Conservation (phyloP, 768 basidiomycete genomes). For the Hygrocybe coccinea region DNA sequence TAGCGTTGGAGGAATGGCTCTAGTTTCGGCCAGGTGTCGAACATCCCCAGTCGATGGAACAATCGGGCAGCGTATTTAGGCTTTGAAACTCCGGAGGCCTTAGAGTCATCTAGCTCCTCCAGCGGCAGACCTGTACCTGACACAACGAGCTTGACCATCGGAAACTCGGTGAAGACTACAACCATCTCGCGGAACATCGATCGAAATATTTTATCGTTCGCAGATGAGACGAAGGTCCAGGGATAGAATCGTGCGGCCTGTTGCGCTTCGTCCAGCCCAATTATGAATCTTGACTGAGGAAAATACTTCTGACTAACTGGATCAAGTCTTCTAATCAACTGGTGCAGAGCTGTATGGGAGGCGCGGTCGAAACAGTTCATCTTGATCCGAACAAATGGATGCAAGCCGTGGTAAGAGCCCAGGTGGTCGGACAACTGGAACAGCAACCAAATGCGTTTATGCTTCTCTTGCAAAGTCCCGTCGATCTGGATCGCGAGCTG, state of each 20-base stretch:
- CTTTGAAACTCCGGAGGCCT: slow-evolving; percentile 14
- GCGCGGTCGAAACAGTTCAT: slow-evolving; percentile 9
- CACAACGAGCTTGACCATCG: slow-evolving; percentile 7
- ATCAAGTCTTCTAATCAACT: slow-evolving; percentile 11
- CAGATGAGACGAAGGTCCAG: slow-evolving; percentile 13
- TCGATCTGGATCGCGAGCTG: slow-evolving; percentile 8
- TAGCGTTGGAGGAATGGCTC: slow-evolving; percentile 11
- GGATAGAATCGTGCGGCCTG: slow-evolving; percentile 10
- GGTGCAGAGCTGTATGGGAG: slow-evolving; percentile 11
- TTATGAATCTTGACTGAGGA: slow-evolving; percentile 5
- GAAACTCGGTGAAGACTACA: slow-evolving; percentile 13
- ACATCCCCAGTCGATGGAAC: slow-evolving; percentile 17
- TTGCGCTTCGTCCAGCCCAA: slow-evolving; percentile 13
- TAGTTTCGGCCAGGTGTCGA: slow-evolving; percentile 15
- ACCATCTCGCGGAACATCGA: slow-evolving; percentile 15
- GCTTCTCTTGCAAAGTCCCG: slow-evolving; percentile 14
- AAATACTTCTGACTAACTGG: slow-evolving; percentile 10
- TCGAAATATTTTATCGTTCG: slow-evolving; percentile 10
- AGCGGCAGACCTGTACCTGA: slow-evolving; percentile 12
- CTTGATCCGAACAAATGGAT: slow-evolving; percentile 16
- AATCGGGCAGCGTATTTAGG: slow-evolving; percentile 9
- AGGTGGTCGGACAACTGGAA: slow-evolving; percentile 15
- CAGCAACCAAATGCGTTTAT: slow-evolving; percentile 13
- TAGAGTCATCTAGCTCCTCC: slow-evolving; percentile 10
- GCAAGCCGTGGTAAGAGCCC: neutral